Evolutionary conservation across 73 alveolate species (phyloP), one percentile per base, ranked within the genome.

Genomic region (Paramecium bursaria): DNA sequence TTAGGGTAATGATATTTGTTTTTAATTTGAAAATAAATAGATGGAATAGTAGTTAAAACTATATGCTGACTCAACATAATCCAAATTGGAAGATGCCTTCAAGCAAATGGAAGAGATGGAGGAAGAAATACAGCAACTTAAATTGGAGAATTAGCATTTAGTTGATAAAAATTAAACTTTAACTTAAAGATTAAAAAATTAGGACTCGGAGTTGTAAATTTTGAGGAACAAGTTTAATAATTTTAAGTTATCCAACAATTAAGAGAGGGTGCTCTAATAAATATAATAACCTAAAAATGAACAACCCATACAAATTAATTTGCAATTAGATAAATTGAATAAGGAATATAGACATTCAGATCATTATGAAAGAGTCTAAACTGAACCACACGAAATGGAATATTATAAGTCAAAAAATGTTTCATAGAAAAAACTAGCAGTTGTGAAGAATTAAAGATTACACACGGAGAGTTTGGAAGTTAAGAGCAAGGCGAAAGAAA

Each of bases 381-480:
- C 82, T 67, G 82, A 67, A 25, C 82, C 82, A 67, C 44, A 35
- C 9, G 82, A 67, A n/a, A n/a, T n/a, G 26, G 55, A 67, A 39
- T 42, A 67, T 42, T 33, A 25, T 67, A 67, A 67, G 27, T 29
- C 82, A 11, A 67, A 26, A 67, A 67, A 67, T 67, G 82, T 39
- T 6, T 67, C 82, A 1, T 47, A 67, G 17, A 67, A 67, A 67
- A 67, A 47, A 67, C 33, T 42, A 67, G 44, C 44, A 42, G 14
- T 35, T 39, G 21, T 39, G 19, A 25, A 3, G 61, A 53, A 0
- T 15, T n/a, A 27, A 3, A 67, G 82, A 67, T 21, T 23, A 14
- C 11, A 17, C 14, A 67, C 82, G 5, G 82, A 67, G 27, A 17
- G 50, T 25, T 67, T 22, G 33, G 82, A 67, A 35, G 19, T 25